phyloP scores from a whole-genome alignment of 768 basidiomycete genomes.

The Suillus paluster region DNA sequence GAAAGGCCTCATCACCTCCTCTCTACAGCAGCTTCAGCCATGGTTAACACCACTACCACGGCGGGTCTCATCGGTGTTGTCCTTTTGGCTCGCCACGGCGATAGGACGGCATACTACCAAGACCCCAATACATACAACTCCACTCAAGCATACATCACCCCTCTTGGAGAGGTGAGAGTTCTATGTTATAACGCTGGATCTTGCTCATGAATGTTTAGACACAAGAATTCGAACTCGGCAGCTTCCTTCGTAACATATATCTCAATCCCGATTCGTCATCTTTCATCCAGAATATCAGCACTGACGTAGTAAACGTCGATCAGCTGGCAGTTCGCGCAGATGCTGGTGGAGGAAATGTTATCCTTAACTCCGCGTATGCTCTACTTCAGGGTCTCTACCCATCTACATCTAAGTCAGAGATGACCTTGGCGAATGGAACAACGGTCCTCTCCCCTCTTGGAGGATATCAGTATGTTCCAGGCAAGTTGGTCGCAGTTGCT shows the following conservation, averaged over 20 bases:
- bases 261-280: slow-evolving; percentile 63
- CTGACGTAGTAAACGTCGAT: slow-evolving; percentile 67
- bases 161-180: slow-evolving; percentile 64
- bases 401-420: slow-evolving; percentile 65
- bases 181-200: not conserved
- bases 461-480: slow-evolving; percentile 84
- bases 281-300: slow-evolving; percentile 67
- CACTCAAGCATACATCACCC: slow-evolving; percentile 67
- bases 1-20: not conserved
- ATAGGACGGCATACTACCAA: slow-evolving; percentile 69
- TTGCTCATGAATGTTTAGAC: slow-evolving; percentile 42
- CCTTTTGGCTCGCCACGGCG: slow-evolving; percentile 77
- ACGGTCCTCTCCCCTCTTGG: slow-evolving; percentile 74
- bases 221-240: slow-evolving; percentile 69
- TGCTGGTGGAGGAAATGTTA: slow-evolving; percentile 77
- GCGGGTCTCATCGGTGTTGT: slow-evolving; percentile 67
- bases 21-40: slow-evolving; percentile 10
- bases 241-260: slow-evolving; percentile 63
- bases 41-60: slow-evolving; percentile 28
- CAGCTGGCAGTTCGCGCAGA: slow-evolving; percentile 80
- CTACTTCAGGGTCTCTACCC: slow-evolving; percentile 86
- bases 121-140: slow-evolving; percentile 73
- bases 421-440: slow-evolving; percentile 74
- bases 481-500: not conserved
- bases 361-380: slow-evolving; percentile 84